phyloP scores from a whole-genome alignment of 2,329 filamentous ascomycete species.

The Plenodomus tracheiphilus region DNA sequence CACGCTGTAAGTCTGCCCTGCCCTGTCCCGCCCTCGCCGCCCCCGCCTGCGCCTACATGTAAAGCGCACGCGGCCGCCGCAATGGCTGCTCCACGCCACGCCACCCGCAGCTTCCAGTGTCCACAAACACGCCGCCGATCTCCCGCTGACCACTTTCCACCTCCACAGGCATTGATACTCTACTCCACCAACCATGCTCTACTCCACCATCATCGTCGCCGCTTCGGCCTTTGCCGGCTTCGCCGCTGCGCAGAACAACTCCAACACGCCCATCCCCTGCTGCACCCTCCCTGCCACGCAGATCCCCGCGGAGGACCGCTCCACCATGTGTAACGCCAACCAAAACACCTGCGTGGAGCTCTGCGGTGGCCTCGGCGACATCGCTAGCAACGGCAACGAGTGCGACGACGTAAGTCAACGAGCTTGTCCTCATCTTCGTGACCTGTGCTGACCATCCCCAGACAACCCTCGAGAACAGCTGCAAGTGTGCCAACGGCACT shows the following conservation, averaged over 20 bases:
- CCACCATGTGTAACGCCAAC: slow-evolving; percentile 62
- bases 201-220: slow-evolving; percentile 52
- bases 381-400: slow-evolving; percentile 52
- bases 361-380: slow-evolving; percentile 54
- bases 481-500: slow-evolving; percentile 60
- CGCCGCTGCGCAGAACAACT: slow-evolving; percentile 52
- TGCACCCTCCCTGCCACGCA: slow-evolving; percentile 48
- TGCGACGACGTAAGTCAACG: slow-evolving; percentile 61
- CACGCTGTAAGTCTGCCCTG: slow-evolving; percentile 14
- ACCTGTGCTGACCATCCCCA: slow-evolving; percentile 36
- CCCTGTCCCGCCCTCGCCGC: neutral
- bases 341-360: slow-evolving; percentile 63
- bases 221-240: slow-evolving; percentile 52
- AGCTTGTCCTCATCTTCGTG: no score
- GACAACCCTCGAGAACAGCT: slow-evolving; percentile 58
- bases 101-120: no score
- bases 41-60: no score
- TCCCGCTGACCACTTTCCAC: slow-evolving; percentile 26
- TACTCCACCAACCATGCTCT: slow-evolving; percentile 49
- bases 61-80: slow-evolving; percentile 3
- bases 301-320: slow-evolving; percentile 43
- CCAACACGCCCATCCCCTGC: slow-evolving; percentile 42
- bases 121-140: slow-evolving; percentile 11
- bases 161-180: slow-evolving; percentile 44
- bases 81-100: slow-evolving; percentile 1